These are phyloP conservation scores for Clarireedia hainanense DNA, from an alignment of 2,329 filamentous ascomycete genomes.

Conservation along the genomic window DNA sequence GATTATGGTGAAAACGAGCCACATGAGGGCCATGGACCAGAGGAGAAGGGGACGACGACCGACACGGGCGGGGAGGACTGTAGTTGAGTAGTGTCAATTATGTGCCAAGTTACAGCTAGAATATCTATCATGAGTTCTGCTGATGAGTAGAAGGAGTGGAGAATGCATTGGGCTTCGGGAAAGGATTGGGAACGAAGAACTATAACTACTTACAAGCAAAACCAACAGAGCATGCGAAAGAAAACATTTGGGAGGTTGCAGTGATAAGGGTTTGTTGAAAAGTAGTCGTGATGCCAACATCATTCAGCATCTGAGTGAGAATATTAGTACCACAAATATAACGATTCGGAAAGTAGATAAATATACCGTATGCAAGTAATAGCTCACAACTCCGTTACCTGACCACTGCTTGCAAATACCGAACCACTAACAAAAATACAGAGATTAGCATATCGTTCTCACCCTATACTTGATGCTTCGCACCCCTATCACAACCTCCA, in stretches of 20 bases:
- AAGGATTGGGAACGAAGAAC: not conserved
- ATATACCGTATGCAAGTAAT: slow-evolving; percentile 32
- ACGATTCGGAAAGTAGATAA: not conserved
- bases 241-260: slow-evolving; percentile 24
- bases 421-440: slow-evolving; percentile 6
- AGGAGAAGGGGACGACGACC: slow-evolving; percentile 18
- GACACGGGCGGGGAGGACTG: slow-evolving; percentile 30
- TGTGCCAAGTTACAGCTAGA: no score
- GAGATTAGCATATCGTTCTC: not conserved
- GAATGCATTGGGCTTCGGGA: not conserved
- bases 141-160: no score
- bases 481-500: not conserved
- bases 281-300: slow-evolving; percentile 16
- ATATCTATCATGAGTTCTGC: no score
- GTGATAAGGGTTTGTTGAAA: slow-evolving; percentile 20
- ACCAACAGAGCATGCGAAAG: slow-evolving; percentile 36
- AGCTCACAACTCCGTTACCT: slow-evolving; percentile 18
- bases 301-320: slow-evolving; percentile 12
- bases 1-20: slow-evolving; percentile 29
- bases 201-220: slow-evolving; percentile 30
- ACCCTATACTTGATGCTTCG: no score
- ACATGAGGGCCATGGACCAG: slow-evolving; percentile 18
- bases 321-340: not conserved
- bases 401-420: slow-evolving; percentile 19
- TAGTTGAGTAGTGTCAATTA: no score